phyloP scores from a whole-genome alignment of 2,329 filamentous ascomycete species.

The Orbilia brochopaga region DNA sequence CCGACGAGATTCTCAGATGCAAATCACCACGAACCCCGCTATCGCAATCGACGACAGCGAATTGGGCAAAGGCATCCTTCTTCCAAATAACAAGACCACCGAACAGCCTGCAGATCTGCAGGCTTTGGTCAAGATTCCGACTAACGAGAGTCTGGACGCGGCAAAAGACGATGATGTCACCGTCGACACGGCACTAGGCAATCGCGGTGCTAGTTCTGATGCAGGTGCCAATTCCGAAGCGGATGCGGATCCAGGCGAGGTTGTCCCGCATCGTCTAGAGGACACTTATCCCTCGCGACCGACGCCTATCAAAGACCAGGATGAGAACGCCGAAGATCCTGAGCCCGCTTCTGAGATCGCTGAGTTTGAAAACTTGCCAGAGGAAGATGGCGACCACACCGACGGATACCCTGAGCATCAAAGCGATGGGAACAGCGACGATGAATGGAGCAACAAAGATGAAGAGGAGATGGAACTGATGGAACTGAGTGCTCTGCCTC shows the following conservation, averaged over 20 bases:
- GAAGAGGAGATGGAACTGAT: neutral
- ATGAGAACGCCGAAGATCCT: neutral
- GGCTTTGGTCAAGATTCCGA: neutral
- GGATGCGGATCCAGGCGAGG: slow-evolving; percentile 11
- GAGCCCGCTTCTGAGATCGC: neutral
- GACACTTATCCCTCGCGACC: slow-evolving; percentile 25
- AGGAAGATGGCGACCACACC: neutral
- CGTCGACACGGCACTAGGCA: neutral
- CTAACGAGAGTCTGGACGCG: neutral
- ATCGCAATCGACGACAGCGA: neutral
- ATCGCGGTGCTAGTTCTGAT: slow-evolving; percentile 7
- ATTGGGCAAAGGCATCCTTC: neutral
- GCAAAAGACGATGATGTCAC: neutral
- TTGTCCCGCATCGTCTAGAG: slow-evolving; percentile 31
- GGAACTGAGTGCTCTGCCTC: slow-evolving; percentile 13
- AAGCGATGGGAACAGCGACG: neutral
- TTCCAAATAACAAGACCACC: too few relatives aligned
- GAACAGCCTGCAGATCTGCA: neutral
- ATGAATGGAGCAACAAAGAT: neutral
- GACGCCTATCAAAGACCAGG: slow-evolving; percentile 27
- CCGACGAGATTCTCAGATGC: neutral
- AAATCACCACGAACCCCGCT: neutral
- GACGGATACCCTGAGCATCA: neutral
- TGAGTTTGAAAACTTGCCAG: neutral
- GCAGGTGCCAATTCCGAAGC: neutral